phyloP scores from a whole-genome alignment of 1,284 basidiomycete genomes.

The Sanghuangporus sanghuang region DNA sequence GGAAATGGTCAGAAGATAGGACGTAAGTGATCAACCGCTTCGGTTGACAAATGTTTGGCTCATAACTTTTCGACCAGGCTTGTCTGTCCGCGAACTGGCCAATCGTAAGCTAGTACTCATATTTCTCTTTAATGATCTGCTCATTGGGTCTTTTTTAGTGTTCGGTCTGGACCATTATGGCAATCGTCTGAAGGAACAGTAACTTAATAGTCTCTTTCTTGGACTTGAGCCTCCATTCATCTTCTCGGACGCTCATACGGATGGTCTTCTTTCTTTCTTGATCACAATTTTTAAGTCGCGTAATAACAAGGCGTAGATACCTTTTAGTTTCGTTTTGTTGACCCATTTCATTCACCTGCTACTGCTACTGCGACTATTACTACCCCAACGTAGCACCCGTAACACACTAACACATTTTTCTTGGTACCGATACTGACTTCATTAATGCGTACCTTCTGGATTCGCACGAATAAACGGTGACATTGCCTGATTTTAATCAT shows the following conservation, averaged over 20 bases:
- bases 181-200: slow-evolving; percentile 20
- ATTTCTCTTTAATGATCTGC: not conserved
- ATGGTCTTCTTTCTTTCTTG: not conserved
- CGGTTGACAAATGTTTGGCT: not conserved
- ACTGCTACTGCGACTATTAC: too few species aligned
- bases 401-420: too few species aligned
- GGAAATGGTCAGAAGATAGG: slow-evolving; percentile 51
- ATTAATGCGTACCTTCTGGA: too few species aligned
- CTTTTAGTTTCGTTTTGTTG: too few species aligned
- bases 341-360: too few species aligned
- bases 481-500: too few species aligned
- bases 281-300: too few species aligned
- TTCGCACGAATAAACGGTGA: too few species aligned
- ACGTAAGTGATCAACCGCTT: slow-evolving; percentile 34
- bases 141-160: slow-evolving; percentile 23
- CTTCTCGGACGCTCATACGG: not conserved
- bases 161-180: slow-evolving; percentile 46
- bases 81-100: slow-evolving; percentile 41
- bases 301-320: too few species aligned
- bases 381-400: too few species aligned
- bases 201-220: not conserved
- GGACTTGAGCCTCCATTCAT: not conserved
- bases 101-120: slow-evolving; percentile 31
- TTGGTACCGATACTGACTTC: too few species aligned
- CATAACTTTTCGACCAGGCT: slow-evolving; percentile 25